Evolutionary conservation across 306 rosid genomes (phyloP).

Genomic region (Inga oerstediana): DNA sequence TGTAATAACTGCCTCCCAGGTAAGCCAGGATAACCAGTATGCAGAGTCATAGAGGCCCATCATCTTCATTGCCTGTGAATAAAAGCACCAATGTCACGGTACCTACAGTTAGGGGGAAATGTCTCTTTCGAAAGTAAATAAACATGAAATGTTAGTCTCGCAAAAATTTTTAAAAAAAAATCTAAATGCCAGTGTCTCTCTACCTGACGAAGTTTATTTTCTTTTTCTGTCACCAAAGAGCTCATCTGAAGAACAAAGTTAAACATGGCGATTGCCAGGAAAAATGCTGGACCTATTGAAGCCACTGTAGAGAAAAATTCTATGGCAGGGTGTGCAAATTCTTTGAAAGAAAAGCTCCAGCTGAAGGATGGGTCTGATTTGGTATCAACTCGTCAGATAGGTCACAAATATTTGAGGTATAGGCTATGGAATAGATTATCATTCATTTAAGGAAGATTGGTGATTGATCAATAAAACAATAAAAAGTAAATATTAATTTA

Average conservation of each 20-base stretch:
- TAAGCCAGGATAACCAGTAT: slow-evolving; percentile 91
- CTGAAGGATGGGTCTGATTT: slow-evolving; percentile 66
- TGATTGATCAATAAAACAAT: not conserved
- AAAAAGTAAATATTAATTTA: not conserved
- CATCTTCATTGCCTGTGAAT: slow-evolving; percentile 79
- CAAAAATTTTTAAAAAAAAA: too few species aligned
- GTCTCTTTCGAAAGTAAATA: not conserved
- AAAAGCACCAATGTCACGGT: slow-evolving; percentile 1
- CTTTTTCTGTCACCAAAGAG: slow-evolving; percentile 82
- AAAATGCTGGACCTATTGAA: slow-evolving; percentile 63
- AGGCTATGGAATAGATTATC: not conserved
- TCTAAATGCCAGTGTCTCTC: not conserved
- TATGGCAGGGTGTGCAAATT: slow-evolving; percentile 78
- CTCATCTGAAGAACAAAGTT: slow-evolving; percentile 83
- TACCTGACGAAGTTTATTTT: slow-evolving; percentile 97
- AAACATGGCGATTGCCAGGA: slow-evolving; percentile 86
- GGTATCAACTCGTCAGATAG: slow-evolving; percentile 25
- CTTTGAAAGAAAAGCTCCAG: slow-evolving; percentile 72
- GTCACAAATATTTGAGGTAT: not conserved
- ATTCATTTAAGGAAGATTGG: not conserved
- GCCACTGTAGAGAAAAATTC: slow-evolving; percentile 45
- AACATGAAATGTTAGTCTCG: not conserved
- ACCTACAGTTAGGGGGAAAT: not conserved
- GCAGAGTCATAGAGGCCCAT: slow-evolving; percentile 95
- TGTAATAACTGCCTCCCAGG: slow-evolving; percentile 74